phyloP scores from a whole-genome alignment of 495 filamentous ascomycete genomes.

The Hypoxylon rickii region DNA sequence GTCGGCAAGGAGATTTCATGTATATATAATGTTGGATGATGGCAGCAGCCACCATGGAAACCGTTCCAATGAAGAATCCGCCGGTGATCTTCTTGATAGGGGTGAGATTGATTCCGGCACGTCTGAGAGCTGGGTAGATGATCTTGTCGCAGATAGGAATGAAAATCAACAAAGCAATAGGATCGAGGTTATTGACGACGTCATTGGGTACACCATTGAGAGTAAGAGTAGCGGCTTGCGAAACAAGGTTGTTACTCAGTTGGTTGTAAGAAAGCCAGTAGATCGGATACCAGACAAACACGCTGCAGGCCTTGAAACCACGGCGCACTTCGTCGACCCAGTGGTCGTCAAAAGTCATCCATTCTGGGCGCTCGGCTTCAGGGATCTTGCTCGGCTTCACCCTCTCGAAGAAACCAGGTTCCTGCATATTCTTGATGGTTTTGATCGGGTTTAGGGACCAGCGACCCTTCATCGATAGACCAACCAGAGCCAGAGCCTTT shows the following conservation, averaged over 20 bases:
- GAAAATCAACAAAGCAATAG: conserved; percentile 75
- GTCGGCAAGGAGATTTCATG: conserved; percentile 61
- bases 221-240: conserved; percentile 72
- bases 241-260: conserved; percentile 70
- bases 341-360: conserved; percentile 76
- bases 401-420: conserved; percentile 63
- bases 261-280: conserved; percentile 58
- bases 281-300: conserved; percentile 64
- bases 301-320: conserved; percentile 70
- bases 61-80: conserved; percentile 64
- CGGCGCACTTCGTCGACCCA: conserved; percentile 75
- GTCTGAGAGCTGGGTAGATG: conserved; percentile 70
- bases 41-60: conserved; percentile 68
- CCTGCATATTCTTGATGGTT: conserved; percentile 59
- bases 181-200: conserved; percentile 77
- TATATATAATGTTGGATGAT: conserved; percentile 76
- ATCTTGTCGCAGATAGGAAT: conserved; percentile 74
- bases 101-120: conserved; percentile 65
- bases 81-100: conserved; percentile 74
- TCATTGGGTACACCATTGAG: conserved; percentile 78
- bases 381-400: conserved; percentile 66
- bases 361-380: conserved; percentile 53
- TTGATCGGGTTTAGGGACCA: conserved; percentile 62
- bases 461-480: conserved; percentile 63
- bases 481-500: conserved; percentile 60